These are phyloP conservation scores for Pseudotsuga menziesii DNA, from an alignment of 75 land plant species.

Conservation along the genomic window DNA sequence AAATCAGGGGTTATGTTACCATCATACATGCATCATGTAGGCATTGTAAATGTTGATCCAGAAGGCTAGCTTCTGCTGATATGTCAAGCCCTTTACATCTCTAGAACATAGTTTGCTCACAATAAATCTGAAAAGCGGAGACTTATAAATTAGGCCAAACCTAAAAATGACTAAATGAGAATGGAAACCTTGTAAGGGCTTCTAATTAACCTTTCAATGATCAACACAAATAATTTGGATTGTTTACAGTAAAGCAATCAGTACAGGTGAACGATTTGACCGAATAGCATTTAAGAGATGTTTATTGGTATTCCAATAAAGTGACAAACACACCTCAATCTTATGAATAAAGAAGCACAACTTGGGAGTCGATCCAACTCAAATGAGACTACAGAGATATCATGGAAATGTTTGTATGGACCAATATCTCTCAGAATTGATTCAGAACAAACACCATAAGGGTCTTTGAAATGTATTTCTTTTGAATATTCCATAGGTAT, in stretches of 20 bases:
- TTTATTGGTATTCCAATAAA: not conserved
- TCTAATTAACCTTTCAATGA: not conserved
- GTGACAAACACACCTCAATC: conserved; percentile 47
- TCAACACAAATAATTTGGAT: not conserved
- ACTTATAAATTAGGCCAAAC: not conserved
- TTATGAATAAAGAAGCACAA: conserved; percentile 31
- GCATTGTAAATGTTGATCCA: conserved; percentile 90
- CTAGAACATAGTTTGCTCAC: conserved; percentile 53
- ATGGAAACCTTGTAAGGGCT: not conserved
- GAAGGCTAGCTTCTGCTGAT: conserved; percentile 86
- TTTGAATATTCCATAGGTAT: conserved; percentile 6
- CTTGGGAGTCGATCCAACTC: conserved; percentile 31
- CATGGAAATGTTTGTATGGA: conserved; percentile 49
- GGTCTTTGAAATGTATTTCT: conserved; percentile 39
- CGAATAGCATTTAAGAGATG: not conserved
- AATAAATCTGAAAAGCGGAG: conserved; percentile 33
- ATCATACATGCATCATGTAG: conserved; percentile 86
- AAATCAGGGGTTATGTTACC: not conserved
- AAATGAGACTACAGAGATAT: conserved; percentile 39
- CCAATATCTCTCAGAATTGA: conserved; percentile 60
- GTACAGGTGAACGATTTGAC: not conserved
- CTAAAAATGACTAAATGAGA: not conserved
- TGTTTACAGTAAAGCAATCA: not conserved
- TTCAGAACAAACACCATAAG: conserved; percentile 53
- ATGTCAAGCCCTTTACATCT: conserved; percentile 48